These are phyloP conservation scores for Cystofilobasidium macerans DNA, from an alignment of 768 basidiomycete genomes.

Conservation along the genomic window DNA sequence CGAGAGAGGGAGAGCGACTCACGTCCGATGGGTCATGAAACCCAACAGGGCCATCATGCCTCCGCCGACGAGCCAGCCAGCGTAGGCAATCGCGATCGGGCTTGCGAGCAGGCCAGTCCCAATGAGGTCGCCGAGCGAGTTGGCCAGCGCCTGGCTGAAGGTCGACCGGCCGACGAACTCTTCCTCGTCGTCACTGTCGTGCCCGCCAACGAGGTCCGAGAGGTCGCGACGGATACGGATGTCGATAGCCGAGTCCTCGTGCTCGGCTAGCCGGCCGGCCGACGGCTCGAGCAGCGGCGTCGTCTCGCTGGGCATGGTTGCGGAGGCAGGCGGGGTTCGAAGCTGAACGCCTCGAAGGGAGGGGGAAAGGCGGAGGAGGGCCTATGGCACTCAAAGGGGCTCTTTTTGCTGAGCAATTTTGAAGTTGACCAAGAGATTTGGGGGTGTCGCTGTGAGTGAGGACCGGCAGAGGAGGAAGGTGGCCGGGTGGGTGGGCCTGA, in stretches of 20 bases:
- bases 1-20: constrained; percentile 34
- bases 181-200: constrained; percentile 11
- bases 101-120: constrained; percentile 79
- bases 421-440: too few species aligned
- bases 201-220: neutral
- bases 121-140: constrained; percentile 73
- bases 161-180: constrained; percentile 15
- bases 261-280: neutral
- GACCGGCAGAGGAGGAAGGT: too few species aligned
- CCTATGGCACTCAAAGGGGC: too few species aligned
- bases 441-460: too few species aligned
- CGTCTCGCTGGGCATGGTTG: neutral
- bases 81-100: constrained; percentile 51
- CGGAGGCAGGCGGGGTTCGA: neutral
- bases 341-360: too few species aligned
- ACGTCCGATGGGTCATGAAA: constrained; percentile 80
- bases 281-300: neutral
- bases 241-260: constrained; percentile 7
- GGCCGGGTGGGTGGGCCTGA: too few species aligned
- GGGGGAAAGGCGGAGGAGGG: too few species aligned
- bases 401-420: too few species aligned
- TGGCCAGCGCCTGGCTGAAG: constrained; percentile 41
- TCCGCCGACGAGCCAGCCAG: constrained; percentile 77
- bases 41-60: constrained; percentile 65
- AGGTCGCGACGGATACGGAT: neutral